phyloP scores from a whole-genome alignment of 495 filamentous ascomycete genomes.

The Neurospora discreta region DNA sequence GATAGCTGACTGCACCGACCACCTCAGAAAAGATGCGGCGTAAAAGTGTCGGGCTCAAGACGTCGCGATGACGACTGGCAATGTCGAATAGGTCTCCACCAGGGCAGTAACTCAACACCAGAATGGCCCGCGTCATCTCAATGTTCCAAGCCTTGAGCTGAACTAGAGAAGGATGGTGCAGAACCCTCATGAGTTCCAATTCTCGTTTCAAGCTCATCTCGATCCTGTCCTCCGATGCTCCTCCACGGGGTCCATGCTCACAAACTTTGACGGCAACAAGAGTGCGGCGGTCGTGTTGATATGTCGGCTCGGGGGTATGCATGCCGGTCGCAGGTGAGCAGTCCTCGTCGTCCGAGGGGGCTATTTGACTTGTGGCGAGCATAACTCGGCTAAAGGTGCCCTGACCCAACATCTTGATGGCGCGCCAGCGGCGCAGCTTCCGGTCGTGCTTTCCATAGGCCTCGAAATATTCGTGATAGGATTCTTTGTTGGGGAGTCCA shows the following conservation, averaged over 20 bases:
- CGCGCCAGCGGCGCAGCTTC: conserved; percentile 57
- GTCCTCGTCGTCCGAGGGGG: conserved; percentile 33
- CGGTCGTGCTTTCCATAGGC: conserved; percentile 45
- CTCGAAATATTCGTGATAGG: conserved; percentile 48
- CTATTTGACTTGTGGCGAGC: conserved; percentile 56
- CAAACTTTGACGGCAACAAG: conserved; percentile 93
- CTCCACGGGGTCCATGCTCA: conserved; percentile 85
- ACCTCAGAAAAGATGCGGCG: conserved; percentile 85
- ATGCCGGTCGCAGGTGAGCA: conserved; percentile 9
- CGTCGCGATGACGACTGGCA: conserved; percentile 53
- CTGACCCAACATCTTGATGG: conserved; percentile 70
- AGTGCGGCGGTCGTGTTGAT: conserved; percentile 32
- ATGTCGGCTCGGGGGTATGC: conserved; percentile 8
- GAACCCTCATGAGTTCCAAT: conserved; percentile 77
- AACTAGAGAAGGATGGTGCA: conserved; percentile 82
- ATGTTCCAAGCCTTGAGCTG: conserved; percentile 81
- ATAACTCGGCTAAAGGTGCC: conserved; percentile 93
- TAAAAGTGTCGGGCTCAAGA: conserved; percentile 57
- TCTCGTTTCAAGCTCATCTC: conserved; percentile 90
- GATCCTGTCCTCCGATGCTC: conserved; percentile 75
- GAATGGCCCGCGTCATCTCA: conserved; percentile 64
- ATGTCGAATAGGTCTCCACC: conserved; percentile 94
- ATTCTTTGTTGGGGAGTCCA: conserved; percentile 21
- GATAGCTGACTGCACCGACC: conserved; percentile 71
- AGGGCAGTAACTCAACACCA: conserved; percentile 84